Evolutionary conservation across 2,329 filamentous ascomycete species (phyloP).

Genomic region (Chaetomium strumarium): DNA sequence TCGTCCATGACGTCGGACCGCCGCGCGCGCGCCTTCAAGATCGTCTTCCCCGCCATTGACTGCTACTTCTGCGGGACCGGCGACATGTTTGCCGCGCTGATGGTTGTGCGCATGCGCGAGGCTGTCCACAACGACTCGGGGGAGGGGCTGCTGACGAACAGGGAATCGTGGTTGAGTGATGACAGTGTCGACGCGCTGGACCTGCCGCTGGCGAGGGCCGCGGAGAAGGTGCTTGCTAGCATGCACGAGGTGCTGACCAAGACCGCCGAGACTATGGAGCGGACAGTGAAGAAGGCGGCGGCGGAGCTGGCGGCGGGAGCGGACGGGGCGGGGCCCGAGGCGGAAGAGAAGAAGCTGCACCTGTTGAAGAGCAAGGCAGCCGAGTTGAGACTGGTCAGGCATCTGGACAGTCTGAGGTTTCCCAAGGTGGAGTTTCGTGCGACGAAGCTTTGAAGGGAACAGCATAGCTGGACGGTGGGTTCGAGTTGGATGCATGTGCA

Average conservation of each 20-base stretch:
- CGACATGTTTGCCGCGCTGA: constrained; percentile 95
- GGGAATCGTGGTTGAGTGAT: constrained; percentile 66
- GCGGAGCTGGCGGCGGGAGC: constrained; percentile 34
- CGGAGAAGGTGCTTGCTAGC: constrained; percentile 80
- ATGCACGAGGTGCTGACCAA: constrained; percentile 81
- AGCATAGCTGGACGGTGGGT: background rate
- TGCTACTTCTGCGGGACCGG: constrained; percentile 95
- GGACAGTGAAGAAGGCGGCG: constrained; percentile 40
- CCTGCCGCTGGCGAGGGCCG: constrained; percentile 75
- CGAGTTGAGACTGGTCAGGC: constrained; percentile 77
- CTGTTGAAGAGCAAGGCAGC: constrained; percentile 74
- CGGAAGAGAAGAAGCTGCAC: constrained; percentile 55
- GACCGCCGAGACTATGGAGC: constrained; percentile 59
- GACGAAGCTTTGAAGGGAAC: constrained; percentile 37
- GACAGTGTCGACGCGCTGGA: constrained; percentile 65
- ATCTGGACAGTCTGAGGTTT: constrained; percentile 59
- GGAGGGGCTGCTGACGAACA: constrained; percentile 40
- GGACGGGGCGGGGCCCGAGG: constrained; percentile 35
- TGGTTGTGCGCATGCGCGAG: constrained; percentile 81
- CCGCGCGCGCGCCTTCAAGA: constrained; percentile 75
- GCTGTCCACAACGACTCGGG: constrained; percentile 49
- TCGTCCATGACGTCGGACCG: constrained; percentile 61
- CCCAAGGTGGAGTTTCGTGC: constrained; percentile 62
- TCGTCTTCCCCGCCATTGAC: constrained; percentile 80
- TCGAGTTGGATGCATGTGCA: background rate